These are phyloP conservation scores for Xenosphaeropsis pyriputrescens DNA, from an alignment of 2,329 filamentous ascomycete genomes.

Conservation along the genomic window DNA sequence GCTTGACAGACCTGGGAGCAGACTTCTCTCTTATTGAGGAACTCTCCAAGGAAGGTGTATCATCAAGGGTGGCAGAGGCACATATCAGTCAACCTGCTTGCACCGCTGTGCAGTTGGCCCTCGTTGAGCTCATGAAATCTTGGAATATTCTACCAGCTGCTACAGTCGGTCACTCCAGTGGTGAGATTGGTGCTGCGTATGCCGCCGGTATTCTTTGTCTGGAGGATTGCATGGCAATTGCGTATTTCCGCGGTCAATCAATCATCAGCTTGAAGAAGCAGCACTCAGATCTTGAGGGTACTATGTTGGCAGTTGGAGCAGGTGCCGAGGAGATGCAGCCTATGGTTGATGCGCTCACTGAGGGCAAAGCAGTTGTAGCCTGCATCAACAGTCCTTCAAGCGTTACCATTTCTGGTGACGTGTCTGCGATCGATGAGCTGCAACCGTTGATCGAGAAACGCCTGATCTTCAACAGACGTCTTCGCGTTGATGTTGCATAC, in stretches of 20 bases:
- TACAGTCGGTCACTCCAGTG: constrained; percentile 30
- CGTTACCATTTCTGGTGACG: constrained; percentile 17
- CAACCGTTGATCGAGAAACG: constrained; percentile 11
- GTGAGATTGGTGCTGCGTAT: constrained; percentile 33
- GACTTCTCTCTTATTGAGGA: constrained; percentile 15
- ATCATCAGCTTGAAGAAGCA: constrained; percentile 14
- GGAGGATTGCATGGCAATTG: constrained; percentile 23
- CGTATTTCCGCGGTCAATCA: constrained; percentile 24
- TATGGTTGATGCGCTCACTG: constrained; percentile 16
- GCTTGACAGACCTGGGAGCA: constrained; percentile 20
- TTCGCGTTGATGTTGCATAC: constrained; percentile 17
- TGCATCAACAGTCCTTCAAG: constrained; percentile 18
- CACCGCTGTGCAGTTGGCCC: constrained; percentile 30
- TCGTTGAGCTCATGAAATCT: constrained; percentile 26
- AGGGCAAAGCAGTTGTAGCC: constrained; percentile 18
- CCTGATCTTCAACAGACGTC: constrained; percentile 13
- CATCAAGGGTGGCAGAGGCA: constrained; percentile 20
- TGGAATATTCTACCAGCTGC: constrained; percentile 25
- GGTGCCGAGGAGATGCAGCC: constrained; percentile 15
- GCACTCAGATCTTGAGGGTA: constrained; percentile 20
- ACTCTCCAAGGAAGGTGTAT: constrained; percentile 19
- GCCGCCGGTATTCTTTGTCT: constrained; percentile 21
- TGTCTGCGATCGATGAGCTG: constrained; percentile 13
- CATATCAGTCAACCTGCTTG: constrained; percentile 29
- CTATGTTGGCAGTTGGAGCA: constrained; percentile 37